A percentile compares a stretch with the other conserved stretches of the same genome.
Evolutionary conservation across 495 filamentous ascomycete species (phyloP).

Genomic region (Rhizodiscina lignyota): DNA sequence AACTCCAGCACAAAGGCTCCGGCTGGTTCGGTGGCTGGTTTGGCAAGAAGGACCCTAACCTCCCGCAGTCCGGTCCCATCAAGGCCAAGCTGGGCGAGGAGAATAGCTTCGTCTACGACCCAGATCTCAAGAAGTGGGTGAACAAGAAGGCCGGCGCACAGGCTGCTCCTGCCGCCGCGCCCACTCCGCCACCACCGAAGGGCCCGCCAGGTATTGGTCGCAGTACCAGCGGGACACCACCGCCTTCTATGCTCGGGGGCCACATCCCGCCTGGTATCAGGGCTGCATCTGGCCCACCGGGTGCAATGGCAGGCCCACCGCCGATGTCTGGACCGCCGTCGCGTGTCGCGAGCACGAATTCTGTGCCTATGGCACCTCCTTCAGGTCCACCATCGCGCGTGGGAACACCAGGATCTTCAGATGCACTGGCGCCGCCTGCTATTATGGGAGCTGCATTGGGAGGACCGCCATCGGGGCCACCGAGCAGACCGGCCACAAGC

Average conservation of each 20-base stretch:
- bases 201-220: conserved; percentile 11
- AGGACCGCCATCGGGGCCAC: conserved; percentile 8
- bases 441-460: too few species aligned
- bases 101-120: conserved; percentile 83
- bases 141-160: conserved; percentile 54
- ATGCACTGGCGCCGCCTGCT: too few species aligned
- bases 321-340: too few species aligned
- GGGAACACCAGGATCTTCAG: conserved; percentile 11
- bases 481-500: conserved; percentile 27
- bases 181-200: conserved; percentile 28
- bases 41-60: conserved; percentile 49
- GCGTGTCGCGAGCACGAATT: too few species aligned
- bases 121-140: conserved; percentile 90
- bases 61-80: conserved; percentile 58
- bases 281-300: conserved; percentile 4
- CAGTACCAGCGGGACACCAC: conserved; percentile 3
- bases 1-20: too few species aligned
- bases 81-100: conserved; percentile 91
- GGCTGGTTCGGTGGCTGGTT: conserved; percentile 86
- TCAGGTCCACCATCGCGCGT: conserved; percentile 7
- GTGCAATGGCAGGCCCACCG: neutral
- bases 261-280: neutral
- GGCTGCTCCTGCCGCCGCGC: conserved; percentile 13
- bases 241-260: neutral
- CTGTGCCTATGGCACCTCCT: conserved; percentile 5